These are phyloP conservation scores for Aspergillus brunneoviolaceus DNA, from an alignment of 2,329 filamentous ascomycete species.

Conservation along the genomic window DNA sequence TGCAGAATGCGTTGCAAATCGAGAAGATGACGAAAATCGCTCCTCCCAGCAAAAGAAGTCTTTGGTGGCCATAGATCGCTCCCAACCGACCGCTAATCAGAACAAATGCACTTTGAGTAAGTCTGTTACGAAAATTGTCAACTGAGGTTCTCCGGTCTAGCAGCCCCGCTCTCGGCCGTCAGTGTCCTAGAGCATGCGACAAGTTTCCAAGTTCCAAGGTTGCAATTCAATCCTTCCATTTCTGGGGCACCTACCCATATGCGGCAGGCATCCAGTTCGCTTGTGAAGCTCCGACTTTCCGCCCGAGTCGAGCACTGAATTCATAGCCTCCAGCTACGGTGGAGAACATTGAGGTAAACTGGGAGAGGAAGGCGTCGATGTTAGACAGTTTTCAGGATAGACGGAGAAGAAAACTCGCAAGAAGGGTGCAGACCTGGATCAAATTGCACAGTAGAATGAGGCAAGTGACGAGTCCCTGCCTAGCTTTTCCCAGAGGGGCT, in stretches of 20 bases:
- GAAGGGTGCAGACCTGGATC: too few species aligned
- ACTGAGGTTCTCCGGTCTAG: background rate
- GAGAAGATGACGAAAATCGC: constrained; percentile 31
- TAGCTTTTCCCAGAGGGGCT: too few species aligned
- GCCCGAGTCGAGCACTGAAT: background rate
- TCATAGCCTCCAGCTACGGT: background rate
- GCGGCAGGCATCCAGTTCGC: background rate
- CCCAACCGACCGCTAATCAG: background rate
- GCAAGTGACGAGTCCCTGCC: too few species aligned
- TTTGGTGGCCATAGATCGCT: background rate
- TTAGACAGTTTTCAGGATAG: too few species aligned
- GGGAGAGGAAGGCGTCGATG: too few species aligned
- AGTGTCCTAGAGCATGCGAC: too few species aligned
- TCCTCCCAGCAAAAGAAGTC: background rate
- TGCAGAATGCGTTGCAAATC: constrained; percentile 46
- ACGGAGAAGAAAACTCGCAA: too few species aligned
- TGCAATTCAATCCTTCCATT: too few species aligned
- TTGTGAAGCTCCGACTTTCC: background rate
- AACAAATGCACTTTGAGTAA: background rate
- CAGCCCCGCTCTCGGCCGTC: too few species aligned
- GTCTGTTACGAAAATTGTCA: background rate
- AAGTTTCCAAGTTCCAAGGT: too few species aligned
- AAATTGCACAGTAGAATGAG: too few species aligned
- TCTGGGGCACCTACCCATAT: background rate
- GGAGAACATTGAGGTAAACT: background rate